These are phyloP conservation scores for Saturnispora hagleri DNA, from an alignment of 805 yeast species.

Conservation along the genomic window DNA sequence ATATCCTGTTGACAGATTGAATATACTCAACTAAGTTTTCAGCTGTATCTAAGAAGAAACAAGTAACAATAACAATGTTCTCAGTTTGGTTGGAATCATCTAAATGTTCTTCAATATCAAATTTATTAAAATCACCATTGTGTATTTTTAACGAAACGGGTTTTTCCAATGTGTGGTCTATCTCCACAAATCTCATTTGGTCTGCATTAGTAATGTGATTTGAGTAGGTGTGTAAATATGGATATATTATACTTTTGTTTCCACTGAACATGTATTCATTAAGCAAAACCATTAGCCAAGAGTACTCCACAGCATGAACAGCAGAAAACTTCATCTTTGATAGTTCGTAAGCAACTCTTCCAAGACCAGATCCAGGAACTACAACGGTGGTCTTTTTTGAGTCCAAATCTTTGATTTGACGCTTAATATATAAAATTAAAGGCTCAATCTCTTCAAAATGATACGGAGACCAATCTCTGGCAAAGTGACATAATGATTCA, in stretches of 20 bases:
- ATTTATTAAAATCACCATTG: slow-evolving; percentile 58
- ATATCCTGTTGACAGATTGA: slow-evolving; percentile 46
- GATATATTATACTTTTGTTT: slow-evolving; percentile 25
- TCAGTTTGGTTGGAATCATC: slow-evolving; percentile 21
- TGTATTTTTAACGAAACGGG: slow-evolving; percentile 42
- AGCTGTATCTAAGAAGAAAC: slow-evolving; percentile 87
- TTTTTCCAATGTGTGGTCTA: slow-evolving; percentile 23
- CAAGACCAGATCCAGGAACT: slow-evolving; percentile 86
- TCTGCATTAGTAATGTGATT: slow-evolving; percentile 42
- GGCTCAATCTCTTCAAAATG: slow-evolving; percentile 45
- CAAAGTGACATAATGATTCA: slow-evolving; percentile 66
- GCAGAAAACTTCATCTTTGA: slow-evolving; percentile 27
- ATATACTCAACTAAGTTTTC: slow-evolving; percentile 74
- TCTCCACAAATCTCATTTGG: slow-evolving; percentile 40
- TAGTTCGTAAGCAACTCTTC: slow-evolving; percentile 63
- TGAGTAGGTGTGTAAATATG: slow-evolving; percentile 59
- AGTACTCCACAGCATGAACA: slow-evolving; percentile 70
- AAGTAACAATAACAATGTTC: slow-evolving; percentile 50
- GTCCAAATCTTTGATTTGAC: slow-evolving; percentile 29
- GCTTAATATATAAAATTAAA: slow-evolving; percentile 40
- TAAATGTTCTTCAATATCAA: slow-evolving; percentile 27
- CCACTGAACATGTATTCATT: slow-evolving; percentile 45
- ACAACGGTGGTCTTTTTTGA: slow-evolving; percentile 39
- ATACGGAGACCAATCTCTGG: slow-evolving; percentile 62
- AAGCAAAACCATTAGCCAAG: slow-evolving; percentile 66